These are phyloP conservation scores for Phytopythium oedochilum DNA, from an alignment of 352 stramenopile genomes.

Conservation along the genomic window DNA sequence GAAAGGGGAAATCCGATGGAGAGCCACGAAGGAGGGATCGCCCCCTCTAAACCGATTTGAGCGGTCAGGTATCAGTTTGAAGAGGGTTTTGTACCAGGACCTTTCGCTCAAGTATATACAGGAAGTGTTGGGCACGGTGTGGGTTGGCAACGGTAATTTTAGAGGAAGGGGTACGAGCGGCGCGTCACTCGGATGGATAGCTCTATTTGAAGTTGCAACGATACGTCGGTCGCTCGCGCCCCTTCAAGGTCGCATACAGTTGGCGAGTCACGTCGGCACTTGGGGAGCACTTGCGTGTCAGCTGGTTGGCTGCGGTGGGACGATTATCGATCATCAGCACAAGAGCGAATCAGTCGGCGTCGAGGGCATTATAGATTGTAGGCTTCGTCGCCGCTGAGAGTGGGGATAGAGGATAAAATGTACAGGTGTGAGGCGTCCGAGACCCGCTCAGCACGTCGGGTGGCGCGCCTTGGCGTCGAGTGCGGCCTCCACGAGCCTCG, in stretches of 20 bases:
- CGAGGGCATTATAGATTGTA: too few species aligned
- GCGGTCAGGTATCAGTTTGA: neutral
- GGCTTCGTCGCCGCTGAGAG: too few species aligned
- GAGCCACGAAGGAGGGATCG: neutral
- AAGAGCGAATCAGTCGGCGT: too few species aligned
- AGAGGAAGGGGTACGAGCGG: neutral
- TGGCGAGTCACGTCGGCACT: neutral
- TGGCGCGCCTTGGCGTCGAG: conserved; percentile 10
- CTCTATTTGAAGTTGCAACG: neutral
- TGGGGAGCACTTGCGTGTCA: neutral
- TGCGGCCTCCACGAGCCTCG: conserved; percentile 21
- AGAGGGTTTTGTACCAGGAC: neutral
- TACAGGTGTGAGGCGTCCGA: too few species aligned
- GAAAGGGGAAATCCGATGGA: neutral
- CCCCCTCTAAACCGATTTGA: neutral
- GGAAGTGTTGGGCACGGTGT: neutral
- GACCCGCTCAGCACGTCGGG: too few species aligned
- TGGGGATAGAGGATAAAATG: too few species aligned
- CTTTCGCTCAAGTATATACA: neutral
- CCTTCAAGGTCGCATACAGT: neutral
- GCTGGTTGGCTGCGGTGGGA: neutral
- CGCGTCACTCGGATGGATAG: neutral
- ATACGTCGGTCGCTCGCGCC: neutral
- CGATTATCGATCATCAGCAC: neutral
- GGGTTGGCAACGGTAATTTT: neutral